Base-by-base conservation (phyloP, 2,329 filamentous ascomycete species). In the Sordariomycetes sp. region DNA sequence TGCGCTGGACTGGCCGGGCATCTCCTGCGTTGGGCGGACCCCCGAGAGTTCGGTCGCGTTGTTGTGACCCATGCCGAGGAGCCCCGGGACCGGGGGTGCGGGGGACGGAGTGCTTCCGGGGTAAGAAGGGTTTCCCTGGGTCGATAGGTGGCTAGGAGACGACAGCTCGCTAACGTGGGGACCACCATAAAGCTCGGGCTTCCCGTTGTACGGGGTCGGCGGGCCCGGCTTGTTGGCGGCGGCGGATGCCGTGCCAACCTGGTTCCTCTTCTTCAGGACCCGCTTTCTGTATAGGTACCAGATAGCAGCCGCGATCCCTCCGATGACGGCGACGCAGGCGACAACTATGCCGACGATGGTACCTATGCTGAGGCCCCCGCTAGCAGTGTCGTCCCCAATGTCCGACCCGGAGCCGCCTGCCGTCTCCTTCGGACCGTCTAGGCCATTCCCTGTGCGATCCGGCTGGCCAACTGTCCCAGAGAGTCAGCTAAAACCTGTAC, bases 201-300 rank as follows among this genome's bases (percentile, higher is more conserved):
- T 43, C 18, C 37, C 37, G 18, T 16, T 4, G 37, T n/a, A 32
- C 37, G 12, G 37, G 14, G 37, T 7, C 14, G 37, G 14, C 37
- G 37, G 14, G 4, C 14, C 37, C 60, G 2, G 59, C 32, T 32
- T 32, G 28, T 32, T 32, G 28, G 28, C 8, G 10, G 55, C 58
- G 12, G 53, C 54, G 60, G 59, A 60, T 55, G 61, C 58, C 59
- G 28, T 8, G 8, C 56, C 60, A 61, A 58, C 60, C 14, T 58
- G 60, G 8, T 24, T 16, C 16, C 53, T 22, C 20, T 59, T 59
- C 11, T 52, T 51, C n/a, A 64, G 46, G 24, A 60, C 65, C 28
- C 65, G 69, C 34, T 67, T 70, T 43, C 64, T 68, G 25, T 72
- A 63, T 50, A 75, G 67, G 63, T 76, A 70, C 58, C 77, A 67